Percentiles rank a stretch among this genome's conserved stretches.
Conservation (phyloP, 345 rosid genomes). For the Streptanthus diversifolius region DNA sequence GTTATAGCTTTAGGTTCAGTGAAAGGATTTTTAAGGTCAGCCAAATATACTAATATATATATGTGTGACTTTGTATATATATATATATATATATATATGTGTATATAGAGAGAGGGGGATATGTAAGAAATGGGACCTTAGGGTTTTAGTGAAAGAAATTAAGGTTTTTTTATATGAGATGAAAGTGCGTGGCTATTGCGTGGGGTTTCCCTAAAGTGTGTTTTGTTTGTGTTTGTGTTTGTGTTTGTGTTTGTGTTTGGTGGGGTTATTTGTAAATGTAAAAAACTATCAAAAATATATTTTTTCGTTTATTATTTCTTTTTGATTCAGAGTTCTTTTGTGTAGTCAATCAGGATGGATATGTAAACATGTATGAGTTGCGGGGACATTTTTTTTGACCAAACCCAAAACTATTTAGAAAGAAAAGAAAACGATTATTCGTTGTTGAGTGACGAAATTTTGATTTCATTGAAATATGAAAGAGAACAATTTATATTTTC, state of each 20-base stretch:
- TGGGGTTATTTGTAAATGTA: conserved; percentile 20
- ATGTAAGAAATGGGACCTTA: neutral
- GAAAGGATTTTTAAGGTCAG: conserved; percentile 33
- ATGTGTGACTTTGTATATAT: neutral
- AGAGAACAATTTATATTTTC: neutral
- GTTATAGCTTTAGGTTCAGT: conserved; percentile 30
- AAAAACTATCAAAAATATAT: neutral
- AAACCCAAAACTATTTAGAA: neutral
- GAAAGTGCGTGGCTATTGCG: conserved; percentile 33
- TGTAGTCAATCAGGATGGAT: neutral
- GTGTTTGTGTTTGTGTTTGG: conserved; percentile 22
- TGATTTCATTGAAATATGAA: neutral
- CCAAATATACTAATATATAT: conserved; percentile 3
- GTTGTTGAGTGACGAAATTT: neutral
- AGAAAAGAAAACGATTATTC: neutral
- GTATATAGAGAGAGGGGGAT: neutral
- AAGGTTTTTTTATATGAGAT: conserved; percentile 20
- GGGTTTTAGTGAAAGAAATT: conserved; percentile 19
- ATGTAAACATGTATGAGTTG: neutral
- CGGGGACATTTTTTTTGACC: neutral
- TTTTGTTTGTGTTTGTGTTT: conserved; percentile 33
- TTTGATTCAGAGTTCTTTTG: neutral
- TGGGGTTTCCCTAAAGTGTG: conserved; percentile 34
- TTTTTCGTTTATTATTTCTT: neutral
- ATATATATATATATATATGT: neutral